These are phyloP conservation scores for Ambrosiella beaveri DNA, from an alignment of 2,329 filamentous ascomycete species.

Conservation along the genomic window DNA sequence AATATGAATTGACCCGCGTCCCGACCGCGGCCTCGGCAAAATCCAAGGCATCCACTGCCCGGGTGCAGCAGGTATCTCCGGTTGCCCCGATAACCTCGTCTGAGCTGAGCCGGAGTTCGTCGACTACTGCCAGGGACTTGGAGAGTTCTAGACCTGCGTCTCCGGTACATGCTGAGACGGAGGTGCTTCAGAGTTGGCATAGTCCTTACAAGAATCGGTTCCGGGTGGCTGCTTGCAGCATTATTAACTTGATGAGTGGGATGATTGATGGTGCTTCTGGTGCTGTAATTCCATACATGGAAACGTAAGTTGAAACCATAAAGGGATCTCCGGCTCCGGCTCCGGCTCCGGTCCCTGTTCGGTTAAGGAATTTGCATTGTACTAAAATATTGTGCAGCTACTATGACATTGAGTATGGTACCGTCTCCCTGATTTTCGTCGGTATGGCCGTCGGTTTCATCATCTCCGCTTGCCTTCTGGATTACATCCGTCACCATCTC, in stretches of 20 bases:
- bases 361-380: not conserved
- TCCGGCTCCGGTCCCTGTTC: no score
- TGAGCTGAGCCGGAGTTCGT: not conserved
- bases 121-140: constrained; percentile 19
- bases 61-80: not conserved
- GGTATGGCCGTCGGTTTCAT: constrained; percentile 65
- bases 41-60: not conserved
- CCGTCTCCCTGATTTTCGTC: constrained; percentile 70
- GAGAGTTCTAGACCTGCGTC: constrained; percentile 38
- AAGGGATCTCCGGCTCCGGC: no score
- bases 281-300: constrained; percentile 66
- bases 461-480: constrained; percentile 50
- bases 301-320: constrained; percentile 28
- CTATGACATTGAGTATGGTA: constrained; percentile 58
- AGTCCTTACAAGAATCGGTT: constrained; percentile 52
- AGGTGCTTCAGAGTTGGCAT: constrained; percentile 38
- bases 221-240: constrained; percentile 44
- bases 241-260: constrained; percentile 51
- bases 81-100: not conserved
- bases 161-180: constrained; percentile 24
- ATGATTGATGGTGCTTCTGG: constrained; percentile 61
- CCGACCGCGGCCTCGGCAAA: constrained; percentile 1
- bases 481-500: constrained; percentile 41
- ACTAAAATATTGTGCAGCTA: constrained; percentile 23
- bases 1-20: constrained; percentile 3